Base-by-base conservation (phyloP, 1,284 basidiomycete species). In the Mycosarcoma mackinlayi region DNA sequence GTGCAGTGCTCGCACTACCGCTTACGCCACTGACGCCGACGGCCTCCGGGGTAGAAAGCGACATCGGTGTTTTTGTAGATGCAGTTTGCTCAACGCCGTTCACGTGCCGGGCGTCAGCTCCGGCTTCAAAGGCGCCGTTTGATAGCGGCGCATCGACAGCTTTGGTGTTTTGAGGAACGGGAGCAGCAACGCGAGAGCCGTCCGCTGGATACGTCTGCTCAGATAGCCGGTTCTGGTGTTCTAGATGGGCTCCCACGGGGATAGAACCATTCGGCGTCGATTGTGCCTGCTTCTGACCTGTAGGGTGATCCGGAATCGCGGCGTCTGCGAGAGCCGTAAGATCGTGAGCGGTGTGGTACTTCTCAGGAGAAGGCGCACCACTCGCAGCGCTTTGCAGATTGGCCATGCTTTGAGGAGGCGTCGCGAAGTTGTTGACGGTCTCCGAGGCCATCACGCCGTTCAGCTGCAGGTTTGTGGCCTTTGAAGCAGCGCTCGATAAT, bases 341-440 rank as follows among this genome's bases (percentile, higher is more conserved):
- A 24, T 74, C 67, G 28, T 51, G 55, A 5, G 72, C 72, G 3
- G 72, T 71, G 52, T 70, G 55, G 49, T 46, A 70, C 41, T 64
- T 66, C 24, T 70, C 51, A 3, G 67, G 62, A 18, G 66, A 66
- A 0, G 11, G 40, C 13, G 39, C 60, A 11, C 39, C 48, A 40
- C 46, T 59, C 37, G 49, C 56, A 7, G 16, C 42, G 25, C 38
- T 39, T 45, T 59, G 59, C n/a, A 65, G 33, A 34, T 58, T 63
- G 21, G 56, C 70, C 41, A 55, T 54, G 51, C 70, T 73, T 51
- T 61, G 70, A 16, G 24, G 33, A n/a, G 70, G 70, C 14, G 70
- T 68, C 9, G 53, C 42, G 24, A 68, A 53, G 18, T 60, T 19
- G 44, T 45, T 40, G 33, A 40, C 25, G 13, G 67, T 62, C 38